Evolutionary conservation across 2,329 filamentous ascomycete species (phyloP), one percentile per base, ranked within the genome.

Genomic region (Fusarium pseudonygamai): DNA sequence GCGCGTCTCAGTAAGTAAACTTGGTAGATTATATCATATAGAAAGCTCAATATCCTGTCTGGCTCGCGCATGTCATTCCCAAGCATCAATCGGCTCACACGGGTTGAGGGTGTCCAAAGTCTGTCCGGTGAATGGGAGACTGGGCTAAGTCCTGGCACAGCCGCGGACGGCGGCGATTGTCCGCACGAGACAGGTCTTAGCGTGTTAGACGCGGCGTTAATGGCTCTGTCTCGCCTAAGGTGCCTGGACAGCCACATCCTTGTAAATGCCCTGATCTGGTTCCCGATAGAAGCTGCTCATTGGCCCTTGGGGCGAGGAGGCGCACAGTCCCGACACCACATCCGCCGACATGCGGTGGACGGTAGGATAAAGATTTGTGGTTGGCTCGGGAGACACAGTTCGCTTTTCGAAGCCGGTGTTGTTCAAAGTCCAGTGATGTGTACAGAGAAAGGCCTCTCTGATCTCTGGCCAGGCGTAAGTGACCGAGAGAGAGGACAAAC

Each of bases 181-280:
- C 77, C 53, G 34, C n/a, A 78, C 70, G 72, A 79, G 76, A 76
- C 74, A 76, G 71, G 67, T 70, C 67, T 72, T 79, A 79, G 77
- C 73, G 77, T 79, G 71, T 71, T 79, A 79, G 77, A 79, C 78
- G 78, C 78, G 78, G 78, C 78, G 78, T 79, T 77, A 79, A 79
- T 75, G 64, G 61, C 60, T 65, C 61, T 71, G 75, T 78, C 71
- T 78, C 76, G 76, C 57, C 73, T 78, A 75, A 75, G 70, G 59
- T 61, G 32, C 47, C 56, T 66, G 63, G 70, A 71, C 46, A 59
- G 30, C 58, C 66, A 75, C 58, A 55, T 61, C 65, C 65, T 64
- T 69, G 69, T 52, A 58, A 39, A 63, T 52, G 30, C 28, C 39
- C 49, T 55, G 60, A 60, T 45, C 55, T 43, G 59, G 47, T 43